Evolutionary conservation across 2,329 filamentous ascomycete genomes (phyloP).

Genomic region (Diplodia mutila): DNA sequence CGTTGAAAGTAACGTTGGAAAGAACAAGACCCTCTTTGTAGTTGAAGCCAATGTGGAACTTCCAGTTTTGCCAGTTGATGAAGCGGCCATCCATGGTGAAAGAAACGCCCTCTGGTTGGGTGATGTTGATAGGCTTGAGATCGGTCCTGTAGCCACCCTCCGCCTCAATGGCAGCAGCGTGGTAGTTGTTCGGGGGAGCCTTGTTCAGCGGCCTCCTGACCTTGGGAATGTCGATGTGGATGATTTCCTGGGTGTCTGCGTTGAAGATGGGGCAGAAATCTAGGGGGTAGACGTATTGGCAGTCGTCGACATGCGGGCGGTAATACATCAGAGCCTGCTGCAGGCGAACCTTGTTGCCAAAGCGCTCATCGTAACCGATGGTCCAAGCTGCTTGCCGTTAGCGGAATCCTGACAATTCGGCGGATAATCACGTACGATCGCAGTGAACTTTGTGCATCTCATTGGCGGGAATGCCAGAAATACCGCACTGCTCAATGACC

Average conservation of each 20-base stretch:
- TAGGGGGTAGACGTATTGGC: constrained; percentile 86
- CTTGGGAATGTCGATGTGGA: constrained; percentile 82
- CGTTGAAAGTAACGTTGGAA: constrained; percentile 87
- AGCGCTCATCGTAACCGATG: constrained; percentile 90
- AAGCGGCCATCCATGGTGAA: constrained; percentile 76
- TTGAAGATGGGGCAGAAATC: constrained; percentile 96
- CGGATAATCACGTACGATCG: constrained; percentile 63
- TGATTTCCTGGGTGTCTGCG: constrained; percentile 73
- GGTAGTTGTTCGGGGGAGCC: constrained; percentile 77
- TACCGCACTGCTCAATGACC: constrained; percentile 86
- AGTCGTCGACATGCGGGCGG: constrained; percentile 80
- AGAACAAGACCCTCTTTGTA: constrained; percentile 90
- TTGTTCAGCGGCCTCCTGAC: constrained; percentile 75
- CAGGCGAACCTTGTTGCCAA: constrained; percentile 75
- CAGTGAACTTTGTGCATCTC: constrained; percentile 97
- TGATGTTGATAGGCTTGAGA: constrained; percentile 85
- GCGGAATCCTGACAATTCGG: not conserved
- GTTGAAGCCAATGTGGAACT: constrained; percentile 91
- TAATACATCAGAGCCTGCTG: constrained; percentile 98
- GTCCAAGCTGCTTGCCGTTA: constrained; percentile 69
- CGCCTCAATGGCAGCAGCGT: constrained; percentile 71
- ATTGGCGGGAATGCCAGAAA: constrained; percentile 76
- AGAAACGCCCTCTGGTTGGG: constrained; percentile 85
- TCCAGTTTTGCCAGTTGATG: constrained; percentile 92
- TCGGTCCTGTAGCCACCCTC: constrained; percentile 76